A percentile compares a stretch with the other conserved stretches of the same genome.
Conservation (phyloP, 1,139 yeast species). For the Zygoascus sp. region DNA sequence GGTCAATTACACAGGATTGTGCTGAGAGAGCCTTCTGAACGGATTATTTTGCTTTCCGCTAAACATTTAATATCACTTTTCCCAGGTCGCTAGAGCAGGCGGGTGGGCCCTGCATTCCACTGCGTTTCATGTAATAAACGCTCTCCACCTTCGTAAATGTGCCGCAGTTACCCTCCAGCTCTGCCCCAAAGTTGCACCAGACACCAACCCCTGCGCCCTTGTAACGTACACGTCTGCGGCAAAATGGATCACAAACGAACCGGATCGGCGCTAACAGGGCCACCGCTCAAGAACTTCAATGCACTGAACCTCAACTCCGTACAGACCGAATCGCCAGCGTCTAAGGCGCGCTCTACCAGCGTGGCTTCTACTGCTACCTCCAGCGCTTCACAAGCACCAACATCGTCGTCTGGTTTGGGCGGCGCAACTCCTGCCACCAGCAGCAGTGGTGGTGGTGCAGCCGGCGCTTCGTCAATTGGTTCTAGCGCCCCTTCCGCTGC, state of each 20-base stretch:
- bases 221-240: not conserved
- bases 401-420: not conserved
- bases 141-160: not conserved
- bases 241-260: slow-evolving; percentile 11
- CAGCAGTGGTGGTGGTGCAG: not conserved
- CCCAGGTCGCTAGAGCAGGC: too few relatives aligned
- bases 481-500: not conserved
- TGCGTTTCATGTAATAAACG: not conserved
- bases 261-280: slow-evolving; percentile 11
- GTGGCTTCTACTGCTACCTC: slow-evolving; percentile 6
- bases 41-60: too few relatives aligned
- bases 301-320: slow-evolving; percentile 4
- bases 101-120: not conserved
- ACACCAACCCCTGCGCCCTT: not conserved
- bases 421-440: slow-evolving; percentile 1
- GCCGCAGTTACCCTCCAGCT: slow-evolving; percentile 1
- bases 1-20: too few relatives aligned
- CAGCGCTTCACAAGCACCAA: not conserved
- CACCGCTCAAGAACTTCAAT: slow-evolving; percentile 8
- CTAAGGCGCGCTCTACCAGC: slow-evolving; percentile 7
- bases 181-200: not conserved
- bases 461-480: not conserved
- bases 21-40: too few relatives aligned
- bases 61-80: too few relatives aligned
- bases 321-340: slow-evolving; percentile 1